Evolutionary conservation across 176 grass and related monocot species (phyloP), one percentile per base, ranked within the genome.

Genomic region (Carex littledalei): DNA sequence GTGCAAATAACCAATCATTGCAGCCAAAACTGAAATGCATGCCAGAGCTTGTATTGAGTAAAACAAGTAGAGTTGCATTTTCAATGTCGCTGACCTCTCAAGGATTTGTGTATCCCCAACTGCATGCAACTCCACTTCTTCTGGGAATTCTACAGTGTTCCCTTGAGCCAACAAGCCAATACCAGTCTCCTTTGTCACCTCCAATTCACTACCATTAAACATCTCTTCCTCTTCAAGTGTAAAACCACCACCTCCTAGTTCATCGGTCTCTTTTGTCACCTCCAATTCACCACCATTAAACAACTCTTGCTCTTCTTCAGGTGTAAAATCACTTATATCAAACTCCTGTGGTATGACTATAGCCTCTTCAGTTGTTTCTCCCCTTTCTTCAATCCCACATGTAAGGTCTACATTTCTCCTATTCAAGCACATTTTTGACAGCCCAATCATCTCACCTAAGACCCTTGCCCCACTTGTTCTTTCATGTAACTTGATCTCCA

Each of bases 351-450:
- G 78, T 58, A 20, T 24, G 24, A 24, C 24, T 24, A 24, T 49
- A 53, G 22, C 10, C 14, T 45, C 61, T 83, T 24, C 39, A 5
- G 24, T 67, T 53, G 41, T 12, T 67, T 67, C 49, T 18, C 17
- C n/a, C 60, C 60, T 67, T 83, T 83, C 81, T 67, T 83, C 81
- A 55, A 83, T 32, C 18, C 81, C 81, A 13, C 81, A 83, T 29
- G 81, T 83, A 68, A 83, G 16, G 2, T 67, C 81, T 67, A 16
- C 13, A 9, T 64, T 50, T 66, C 63, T 83, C 59, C 81, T 83
- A 47, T 15, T 83, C 62, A 54, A 55, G 21, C 81, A 83, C 61
- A 67, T 83, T 66, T 64, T 15, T 1, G 81, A 83, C 81, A 83
- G 45, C 11, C 63, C 81, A 68, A 83, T 22, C 20, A 83, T 68